Base-by-base conservation (phyloP, 768 basidiomycete species). In the Agaricus blazei region DNA sequence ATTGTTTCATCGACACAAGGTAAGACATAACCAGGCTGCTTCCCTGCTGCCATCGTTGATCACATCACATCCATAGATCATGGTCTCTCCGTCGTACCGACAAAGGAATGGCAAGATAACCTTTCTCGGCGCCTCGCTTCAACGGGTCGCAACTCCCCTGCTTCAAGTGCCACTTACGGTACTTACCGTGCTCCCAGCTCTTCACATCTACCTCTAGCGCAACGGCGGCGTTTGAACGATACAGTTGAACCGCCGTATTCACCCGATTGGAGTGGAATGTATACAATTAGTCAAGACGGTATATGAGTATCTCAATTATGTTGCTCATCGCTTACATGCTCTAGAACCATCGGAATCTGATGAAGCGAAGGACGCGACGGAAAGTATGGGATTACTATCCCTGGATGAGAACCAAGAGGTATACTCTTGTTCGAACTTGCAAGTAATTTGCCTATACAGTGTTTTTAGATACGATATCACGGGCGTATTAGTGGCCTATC, bases 361-460 rank as follows among this genome's bases (percentile, higher is more conserved):
- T 59, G 69, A 67, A 58, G 77, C 78, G 14, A 73, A 75, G 36
- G 79, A 78, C 47, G 68, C 81, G 0, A 67, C 78, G 9, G 83
- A 86, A 61, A 78, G 78, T 15, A 74, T 90, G 56, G 87, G 88
- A 12, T 81, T 85, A 59, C 65, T 90, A 23, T 90, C 88, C 6
- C 70, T 90, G 41, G 87, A 89, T 58, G 88, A 90, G 64, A 82
- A 88, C 63, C 82, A 79, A 62, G 87, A 90, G 72, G 88, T 87
- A 59, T 9, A 64, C 46, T 24, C 24, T 8, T 19, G 29, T 49
- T 34, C n/a, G 15, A 15, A 8, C 46, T 19, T 41, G 34, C 50
- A 3, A 15, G 41, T 31, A 44, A n/a, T 15, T 9, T 24, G 24
- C 43, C 44, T 31, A 19, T 49, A 40, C 19, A 52, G 12, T n/a